Base-by-base conservation (phyloP, 2,329 filamentous ascomycete species). In the Xylariaceae sp. region DNA sequence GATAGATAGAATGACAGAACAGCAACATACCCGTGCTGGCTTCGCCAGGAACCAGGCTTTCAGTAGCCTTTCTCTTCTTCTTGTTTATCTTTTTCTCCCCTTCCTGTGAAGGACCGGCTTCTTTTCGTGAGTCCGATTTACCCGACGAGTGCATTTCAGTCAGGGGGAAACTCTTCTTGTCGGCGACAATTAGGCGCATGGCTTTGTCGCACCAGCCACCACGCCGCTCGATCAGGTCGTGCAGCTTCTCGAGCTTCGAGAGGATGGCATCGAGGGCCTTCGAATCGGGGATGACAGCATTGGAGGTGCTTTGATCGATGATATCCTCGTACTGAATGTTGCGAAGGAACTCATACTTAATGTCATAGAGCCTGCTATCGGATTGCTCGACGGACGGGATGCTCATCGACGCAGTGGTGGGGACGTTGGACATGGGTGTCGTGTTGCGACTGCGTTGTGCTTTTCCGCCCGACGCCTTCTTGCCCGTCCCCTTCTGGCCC, bases 1-100 rank as follows among this genome's bases (percentile, higher is more conserved):
- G n/a, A 51, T 15, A 34, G 13, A 23, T 18, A 7, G 13, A 67
- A 70, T 65, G 13, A 6, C 5, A 30, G 23, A 30, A 30, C 23
- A 30, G 13, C 5, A 4, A 45, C 42, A 6, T 60, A 73, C 71
- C 70, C 30, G 57, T 65, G 55, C 69, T 69, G 4, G 65, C 73
- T 62, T 89, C 85, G 61, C 82, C 83, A 7, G 83, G 80, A 60
- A 78, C 78, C 37, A 82, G 75, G 56, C 73, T 78, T 59, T 87
- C 85, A 6, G 83, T 78, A 23, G 88, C 89, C 75, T 91, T 92
- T 72, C 89, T 86, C 77, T 90, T 92, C 80, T 90, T 92, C 65
- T 88, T 81, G 73, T 92, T 92, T 23, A 79, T 76, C 68, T 83
- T 83, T 62, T 78, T 78, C 50, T 83, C 81, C 34, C 73, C 79